These are phyloP conservation scores for Beta vulgaris DNA, from an alignment of 148 eudicot species.

Conservation along the genomic window DNA sequence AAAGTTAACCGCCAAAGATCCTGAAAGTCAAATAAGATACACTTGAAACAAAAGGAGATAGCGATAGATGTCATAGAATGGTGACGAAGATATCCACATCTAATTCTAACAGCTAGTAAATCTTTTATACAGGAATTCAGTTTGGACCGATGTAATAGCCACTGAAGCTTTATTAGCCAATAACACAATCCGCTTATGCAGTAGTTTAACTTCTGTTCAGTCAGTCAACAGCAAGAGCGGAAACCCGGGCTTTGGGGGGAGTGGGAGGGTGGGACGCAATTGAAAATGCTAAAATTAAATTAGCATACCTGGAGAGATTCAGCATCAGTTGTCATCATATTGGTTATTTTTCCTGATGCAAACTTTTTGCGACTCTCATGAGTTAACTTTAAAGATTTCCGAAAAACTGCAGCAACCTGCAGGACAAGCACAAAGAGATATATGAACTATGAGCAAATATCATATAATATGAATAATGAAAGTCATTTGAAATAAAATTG, in stretches of 20 bases:
- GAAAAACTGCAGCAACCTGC: conserved; percentile 86
- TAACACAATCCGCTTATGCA: too few relatives aligned
- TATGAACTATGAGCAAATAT: too few relatives aligned
- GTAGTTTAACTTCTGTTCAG: too few relatives aligned
- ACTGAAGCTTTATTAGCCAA: neutral
- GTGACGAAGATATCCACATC: neutral
- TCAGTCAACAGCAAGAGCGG: neutral
- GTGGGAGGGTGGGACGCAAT: too few relatives aligned
- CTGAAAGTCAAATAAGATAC: too few relatives aligned
- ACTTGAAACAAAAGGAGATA: too few relatives aligned
- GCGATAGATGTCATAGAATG: too few relatives aligned
- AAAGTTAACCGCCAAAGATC: too few relatives aligned
- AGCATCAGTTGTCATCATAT: conserved; percentile 91
- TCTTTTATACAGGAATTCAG: neutral
- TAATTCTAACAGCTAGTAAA: neutral
- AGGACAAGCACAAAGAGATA: too few relatives aligned
- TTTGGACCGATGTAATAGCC: neutral
- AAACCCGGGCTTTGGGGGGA: too few relatives aligned
- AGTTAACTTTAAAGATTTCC: conserved; percentile 75
- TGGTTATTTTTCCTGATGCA: conserved; percentile 79
- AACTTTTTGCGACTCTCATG: conserved; percentile 78
- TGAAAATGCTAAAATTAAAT: neutral
- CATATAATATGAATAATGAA: too few relatives aligned
- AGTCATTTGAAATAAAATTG: too few relatives aligned
- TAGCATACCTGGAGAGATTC: conserved; percentile 79